Percentiles rank a stretch among this genome's conserved stretches.
These are phyloP conservation scores for Penicillium daleae DNA, from an alignment of 495 filamentous ascomycete species.

Conservation along the genomic window DNA sequence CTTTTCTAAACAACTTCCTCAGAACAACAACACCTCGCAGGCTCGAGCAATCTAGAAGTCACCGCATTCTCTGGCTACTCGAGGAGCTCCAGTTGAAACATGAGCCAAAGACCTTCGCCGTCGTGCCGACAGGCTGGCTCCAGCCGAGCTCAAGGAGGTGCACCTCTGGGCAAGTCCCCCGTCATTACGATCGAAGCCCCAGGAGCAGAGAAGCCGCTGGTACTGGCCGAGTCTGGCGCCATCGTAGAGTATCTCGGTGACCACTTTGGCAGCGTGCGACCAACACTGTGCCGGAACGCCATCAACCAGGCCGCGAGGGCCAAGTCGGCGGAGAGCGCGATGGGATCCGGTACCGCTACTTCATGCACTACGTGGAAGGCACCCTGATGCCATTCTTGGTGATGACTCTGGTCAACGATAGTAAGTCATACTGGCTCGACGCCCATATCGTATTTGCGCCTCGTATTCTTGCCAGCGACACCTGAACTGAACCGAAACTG, in stretches of 20 bases:
- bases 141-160: conserved; percentile 69
- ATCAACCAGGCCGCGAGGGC: conserved; percentile 50
- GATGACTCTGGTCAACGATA: conserved; percentile 57
- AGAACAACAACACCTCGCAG: conserved; percentile 16
- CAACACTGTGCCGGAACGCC: conserved; percentile 67
- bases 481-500: background rate
- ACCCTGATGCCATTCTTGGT: conserved; percentile 73
- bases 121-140: conserved; percentile 62
- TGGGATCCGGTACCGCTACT: conserved; percentile 75
- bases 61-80: conserved; percentile 87
- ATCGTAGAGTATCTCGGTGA: conserved; percentile 83
- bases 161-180: conserved; percentile 89
- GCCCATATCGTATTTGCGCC: background rate
- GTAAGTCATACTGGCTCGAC: conserved; percentile 44
- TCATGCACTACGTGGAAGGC: conserved; percentile 83
- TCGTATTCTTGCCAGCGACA: background rate
- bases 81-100: conserved; percentile 82
- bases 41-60: conserved; percentile 62
- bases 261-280: conserved; percentile 57
- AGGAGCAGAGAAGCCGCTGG: conserved; percentile 52
- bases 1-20: background rate
- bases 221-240: conserved; percentile 78
- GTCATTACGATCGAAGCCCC: conserved; percentile 62
- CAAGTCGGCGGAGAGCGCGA: conserved; percentile 71
- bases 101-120: conserved; percentile 75